phyloP scores from a whole-genome alignment of 139 green algal species.

The Astrephomene gubernaculifera region DNA sequence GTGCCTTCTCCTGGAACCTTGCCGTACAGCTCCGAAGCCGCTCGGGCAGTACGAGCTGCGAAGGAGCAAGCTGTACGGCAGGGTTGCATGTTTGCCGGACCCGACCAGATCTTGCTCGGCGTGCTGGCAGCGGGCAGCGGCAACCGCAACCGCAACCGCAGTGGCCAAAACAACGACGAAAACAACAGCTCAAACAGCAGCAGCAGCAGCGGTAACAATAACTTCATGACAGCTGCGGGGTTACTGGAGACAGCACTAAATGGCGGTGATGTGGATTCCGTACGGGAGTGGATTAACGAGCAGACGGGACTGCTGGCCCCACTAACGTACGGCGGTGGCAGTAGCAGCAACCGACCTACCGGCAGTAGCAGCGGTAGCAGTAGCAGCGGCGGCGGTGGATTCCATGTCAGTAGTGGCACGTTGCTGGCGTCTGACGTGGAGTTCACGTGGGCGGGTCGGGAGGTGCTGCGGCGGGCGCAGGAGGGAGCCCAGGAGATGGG shows the following conservation, averaged over 20 bases:
- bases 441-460: background rate
- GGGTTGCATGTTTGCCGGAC: slow-evolving; percentile 31
- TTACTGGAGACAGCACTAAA: background rate
- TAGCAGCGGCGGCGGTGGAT: background rate
- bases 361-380: too few species aligned
- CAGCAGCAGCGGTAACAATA: background rate
- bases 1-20: too few species aligned
- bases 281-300: slow-evolving; percentile 33
- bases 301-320: background rate
- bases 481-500: slow-evolving; percentile 18
- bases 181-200: too few species aligned
- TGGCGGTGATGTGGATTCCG: background rate
- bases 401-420: background rate
- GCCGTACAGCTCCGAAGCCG: background rate
- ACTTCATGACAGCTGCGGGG: background rate
- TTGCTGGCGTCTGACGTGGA: background rate
- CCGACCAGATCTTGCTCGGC: slow-evolving; percentile 23
- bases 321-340: background rate
- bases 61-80: slow-evolving; percentile 21
- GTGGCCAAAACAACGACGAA: too few species aligned
- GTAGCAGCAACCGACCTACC: too few species aligned
- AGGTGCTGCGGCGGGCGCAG: background rate
- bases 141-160: background rate
- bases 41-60: background rate
- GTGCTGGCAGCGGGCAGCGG: background rate